Conservation (phyloP, 2,329 filamentous ascomycete species). For the Diplodia mutila region DNA sequence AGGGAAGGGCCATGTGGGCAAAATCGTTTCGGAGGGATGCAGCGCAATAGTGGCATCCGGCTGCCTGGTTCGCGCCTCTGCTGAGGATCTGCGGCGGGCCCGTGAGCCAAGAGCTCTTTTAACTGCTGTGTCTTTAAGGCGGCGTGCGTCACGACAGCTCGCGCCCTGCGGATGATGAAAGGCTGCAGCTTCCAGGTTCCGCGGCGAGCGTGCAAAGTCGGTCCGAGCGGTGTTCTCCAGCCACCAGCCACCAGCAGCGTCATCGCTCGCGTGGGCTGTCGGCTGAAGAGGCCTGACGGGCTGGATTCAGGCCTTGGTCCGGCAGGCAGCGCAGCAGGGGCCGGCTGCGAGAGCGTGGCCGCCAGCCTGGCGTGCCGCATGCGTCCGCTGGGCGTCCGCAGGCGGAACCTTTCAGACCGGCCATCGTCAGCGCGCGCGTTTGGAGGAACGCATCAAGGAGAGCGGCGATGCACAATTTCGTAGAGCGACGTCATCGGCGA, state of each 20-base stretch:
- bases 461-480: constrained; percentile 18
- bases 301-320: not conserved
- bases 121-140: not conserved
- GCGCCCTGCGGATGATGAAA: constrained; percentile 16
- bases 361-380: not conserved
- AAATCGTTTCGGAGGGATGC: not conserved
- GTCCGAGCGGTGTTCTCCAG: constrained; percentile 15
- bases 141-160: not conserved
- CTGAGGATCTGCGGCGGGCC: not conserved
- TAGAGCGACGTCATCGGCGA: constrained; percentile 13
- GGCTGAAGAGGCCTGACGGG: too few species aligned
- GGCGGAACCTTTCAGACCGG: constrained; percentile 17
- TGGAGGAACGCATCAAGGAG: constrained; percentile 17
- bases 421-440: constrained; percentile 11
- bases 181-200: constrained; percentile 1
- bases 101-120: not conserved
- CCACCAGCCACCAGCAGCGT: constrained; percentile 8
- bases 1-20: not conserved
- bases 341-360: too few species aligned
- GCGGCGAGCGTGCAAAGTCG: not conserved
- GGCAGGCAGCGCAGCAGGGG: not conserved
- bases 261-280: not conserved
- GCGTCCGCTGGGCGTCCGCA: not conserved
- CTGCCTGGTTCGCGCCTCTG: not conserved
- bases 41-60: not conserved